These are phyloP conservation scores for Nannochloropsis granulata DNA, from an alignment of 108 stramenopile genomes.

Conservation along the genomic window DNA sequence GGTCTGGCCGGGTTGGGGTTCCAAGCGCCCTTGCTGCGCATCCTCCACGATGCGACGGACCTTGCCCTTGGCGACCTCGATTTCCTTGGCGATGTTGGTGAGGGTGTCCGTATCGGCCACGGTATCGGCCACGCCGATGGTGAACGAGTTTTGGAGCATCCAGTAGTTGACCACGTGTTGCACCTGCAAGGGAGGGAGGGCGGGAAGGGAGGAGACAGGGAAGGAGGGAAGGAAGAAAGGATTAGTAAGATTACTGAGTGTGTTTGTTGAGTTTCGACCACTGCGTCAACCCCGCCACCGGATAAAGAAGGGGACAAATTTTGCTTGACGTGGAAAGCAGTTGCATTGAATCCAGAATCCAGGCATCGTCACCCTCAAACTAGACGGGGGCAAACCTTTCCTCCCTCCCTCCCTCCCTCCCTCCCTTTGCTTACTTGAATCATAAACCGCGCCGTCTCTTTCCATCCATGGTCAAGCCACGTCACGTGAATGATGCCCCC, in stretches of 20 bases:
- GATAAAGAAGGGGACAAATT: too few species aligned
- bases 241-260: too few species aligned
- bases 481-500: conserved; percentile 89
- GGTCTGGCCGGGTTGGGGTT: background rate
- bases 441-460: conserved; percentile 85
- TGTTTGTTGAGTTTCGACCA: too few species aligned
- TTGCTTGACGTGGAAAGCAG: too few species aligned
- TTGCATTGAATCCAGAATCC: too few species aligned
- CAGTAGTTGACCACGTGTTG: conserved; percentile 88
- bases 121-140: conserved; percentile 92
- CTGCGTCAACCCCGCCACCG: too few species aligned
- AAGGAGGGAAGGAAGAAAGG: background rate
- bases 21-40: background rate
- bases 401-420: too few species aligned
- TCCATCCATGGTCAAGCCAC: conserved; percentile 86
- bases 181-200: conserved; percentile 40
- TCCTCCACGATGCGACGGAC: conserved; percentile 33
- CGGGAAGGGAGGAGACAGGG: background rate
- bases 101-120: conserved; percentile 88
- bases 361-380: too few species aligned
- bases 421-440: conserved; percentile 37
- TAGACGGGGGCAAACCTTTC: too few species aligned
- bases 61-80: conserved; percentile 86
- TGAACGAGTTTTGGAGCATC: conserved; percentile 81
- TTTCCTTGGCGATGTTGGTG: conserved; percentile 76